Evolutionary conservation across 2,329 filamentous ascomycete genomes (phyloP).

Genomic region (Arachnomyces sp.): DNA sequence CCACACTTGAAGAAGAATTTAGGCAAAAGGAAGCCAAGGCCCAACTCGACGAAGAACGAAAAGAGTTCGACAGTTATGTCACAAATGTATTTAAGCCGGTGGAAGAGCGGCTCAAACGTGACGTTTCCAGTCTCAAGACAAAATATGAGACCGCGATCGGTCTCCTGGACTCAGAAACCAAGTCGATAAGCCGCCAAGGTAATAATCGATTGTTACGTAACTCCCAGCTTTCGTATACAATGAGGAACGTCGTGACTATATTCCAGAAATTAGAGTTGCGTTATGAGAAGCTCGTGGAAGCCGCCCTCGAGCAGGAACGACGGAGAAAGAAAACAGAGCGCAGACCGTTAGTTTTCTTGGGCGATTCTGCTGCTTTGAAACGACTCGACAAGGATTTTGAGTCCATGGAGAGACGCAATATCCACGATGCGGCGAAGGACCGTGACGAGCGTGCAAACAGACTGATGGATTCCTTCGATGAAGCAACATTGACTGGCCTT

Average conservation of each 20-base stretch:
- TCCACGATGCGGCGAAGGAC: constrained; percentile 41
- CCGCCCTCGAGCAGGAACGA: constrained; percentile 46
- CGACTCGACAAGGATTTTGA: constrained; percentile 42
- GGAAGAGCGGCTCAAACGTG: constrained; percentile 40
- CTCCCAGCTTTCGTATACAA: constrained; percentile 31
- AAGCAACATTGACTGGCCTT: constrained; percentile 42
- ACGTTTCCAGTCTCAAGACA: constrained; percentile 42
- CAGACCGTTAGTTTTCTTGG: constrained; percentile 43
- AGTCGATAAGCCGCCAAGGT: constrained; percentile 21
- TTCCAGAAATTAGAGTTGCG: constrained; percentile 42
- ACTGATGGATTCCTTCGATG: constrained; percentile 44
- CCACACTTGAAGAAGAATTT: constrained; percentile 47
- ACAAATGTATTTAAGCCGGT: constrained; percentile 43
- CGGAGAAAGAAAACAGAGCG: constrained; percentile 48
- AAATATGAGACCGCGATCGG: constrained; percentile 37
- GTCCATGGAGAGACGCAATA: constrained; percentile 43
- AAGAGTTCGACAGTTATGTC: constrained; percentile 45
- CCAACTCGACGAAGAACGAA: constrained; percentile 46
- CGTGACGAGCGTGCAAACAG: constrained; percentile 42
- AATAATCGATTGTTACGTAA: constrained; percentile 10
- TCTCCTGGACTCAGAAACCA: constrained; percentile 33
- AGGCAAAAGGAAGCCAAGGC: constrained; percentile 43
- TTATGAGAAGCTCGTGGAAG: constrained; percentile 41
- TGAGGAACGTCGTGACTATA: constrained; percentile 38
- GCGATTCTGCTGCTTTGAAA: constrained; percentile 44